Evolutionary conservation across 164 flowering plant genomes (phyloP).

Genomic region (Paratinospora sagittata): DNA sequence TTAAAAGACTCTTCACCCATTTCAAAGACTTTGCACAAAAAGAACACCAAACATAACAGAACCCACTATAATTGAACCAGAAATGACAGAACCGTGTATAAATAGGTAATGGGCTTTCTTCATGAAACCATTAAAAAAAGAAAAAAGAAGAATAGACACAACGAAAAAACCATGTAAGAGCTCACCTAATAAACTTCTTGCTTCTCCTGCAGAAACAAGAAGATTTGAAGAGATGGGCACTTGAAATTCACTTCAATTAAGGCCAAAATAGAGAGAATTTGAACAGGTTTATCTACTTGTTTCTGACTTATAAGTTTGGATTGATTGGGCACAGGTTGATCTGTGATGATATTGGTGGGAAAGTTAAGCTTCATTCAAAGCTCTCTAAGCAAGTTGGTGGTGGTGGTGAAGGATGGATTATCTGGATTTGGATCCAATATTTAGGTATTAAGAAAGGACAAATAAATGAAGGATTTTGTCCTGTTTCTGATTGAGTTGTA

Average conservation of each 20-base stretch:
- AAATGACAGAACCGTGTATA: no score
- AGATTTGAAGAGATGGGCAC: conserved; percentile 12
- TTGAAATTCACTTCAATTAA: neutral
- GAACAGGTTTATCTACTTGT: neutral
- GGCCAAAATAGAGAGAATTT: neutral
- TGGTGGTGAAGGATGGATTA: neutral
- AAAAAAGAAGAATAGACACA: neutral
- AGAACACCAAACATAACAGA: no score
- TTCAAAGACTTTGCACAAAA: no score
- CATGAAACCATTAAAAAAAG: neutral
- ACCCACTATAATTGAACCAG: neutral
- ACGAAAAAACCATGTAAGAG: neutral
- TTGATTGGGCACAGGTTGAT: neutral
- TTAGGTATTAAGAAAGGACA: no score
- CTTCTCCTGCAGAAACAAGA: conserved; percentile 7
- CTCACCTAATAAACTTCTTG: conserved; percentile 10
- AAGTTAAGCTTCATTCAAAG: neutral
- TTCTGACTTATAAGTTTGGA: conserved; percentile 1
- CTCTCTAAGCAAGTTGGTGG: no score
- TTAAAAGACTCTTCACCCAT: no score
- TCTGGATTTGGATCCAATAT: neutral
- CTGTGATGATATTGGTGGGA: conserved; percentile 1
- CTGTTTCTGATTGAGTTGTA: no score
- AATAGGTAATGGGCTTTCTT: neutral
- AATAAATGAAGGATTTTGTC: neutral